Evolutionary conservation across 1,284 basidiomycete genomes (phyloP).

Genomic region (Vanrija sp.): DNA sequence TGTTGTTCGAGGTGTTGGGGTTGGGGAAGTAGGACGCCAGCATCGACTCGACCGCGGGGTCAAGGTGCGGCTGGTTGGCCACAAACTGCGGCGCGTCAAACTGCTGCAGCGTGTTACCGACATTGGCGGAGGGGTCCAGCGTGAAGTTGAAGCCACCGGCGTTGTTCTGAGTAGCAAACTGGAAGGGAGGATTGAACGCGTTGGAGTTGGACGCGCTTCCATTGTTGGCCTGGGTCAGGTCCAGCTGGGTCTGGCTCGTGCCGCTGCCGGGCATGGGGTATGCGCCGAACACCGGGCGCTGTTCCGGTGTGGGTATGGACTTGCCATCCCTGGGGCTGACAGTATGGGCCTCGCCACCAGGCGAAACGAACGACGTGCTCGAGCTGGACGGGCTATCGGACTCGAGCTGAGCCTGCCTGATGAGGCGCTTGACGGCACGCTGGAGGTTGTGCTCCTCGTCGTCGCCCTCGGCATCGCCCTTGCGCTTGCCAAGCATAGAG

Average conservation of each 20-base stretch:
- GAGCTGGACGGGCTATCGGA: conserved; percentile 29
- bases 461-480: conserved; percentile 26
- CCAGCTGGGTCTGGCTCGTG: background rate
- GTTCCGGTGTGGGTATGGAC: conserved; percentile 28
- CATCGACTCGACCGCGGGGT: conserved; percentile 42
- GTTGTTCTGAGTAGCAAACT: conserved; percentile 7
- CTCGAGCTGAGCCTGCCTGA: conserved; percentile 45
- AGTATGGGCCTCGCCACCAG: conserved; percentile 4
- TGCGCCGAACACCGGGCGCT: conserved; percentile 40
- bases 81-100: conserved; percentile 38
- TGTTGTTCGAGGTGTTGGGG: background rate
- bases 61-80: conserved; percentile 25
- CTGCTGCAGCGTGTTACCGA: conserved; percentile 23
- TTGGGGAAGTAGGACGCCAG: conserved; percentile 38
- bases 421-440: conserved; percentile 48
- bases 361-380: conserved; percentile 17
- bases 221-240: background rate
- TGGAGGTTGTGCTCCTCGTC: conserved; percentile 45
- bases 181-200: conserved; percentile 2
- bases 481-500: conserved; percentile 42
- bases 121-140: conserved; percentile 23
- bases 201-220: background rate
- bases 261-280: conserved; percentile 35
- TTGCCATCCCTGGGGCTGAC: background rate
- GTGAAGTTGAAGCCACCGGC: conserved; percentile 26